phyloP scores from a whole-genome alignment of 2,329 filamentous ascomycete species.

The Exophiala sp. region DNA sequence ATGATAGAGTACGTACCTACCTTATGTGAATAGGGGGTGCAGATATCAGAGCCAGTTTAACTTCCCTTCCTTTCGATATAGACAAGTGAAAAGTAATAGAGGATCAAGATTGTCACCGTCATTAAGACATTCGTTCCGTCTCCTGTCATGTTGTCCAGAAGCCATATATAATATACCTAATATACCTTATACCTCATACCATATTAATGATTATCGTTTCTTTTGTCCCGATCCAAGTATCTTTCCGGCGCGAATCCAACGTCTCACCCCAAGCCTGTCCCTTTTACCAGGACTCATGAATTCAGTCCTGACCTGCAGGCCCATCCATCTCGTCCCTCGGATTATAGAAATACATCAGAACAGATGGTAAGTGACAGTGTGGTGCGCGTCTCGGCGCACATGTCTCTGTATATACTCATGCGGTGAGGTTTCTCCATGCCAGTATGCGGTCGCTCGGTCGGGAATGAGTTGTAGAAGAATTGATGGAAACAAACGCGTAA shows the following conservation, averaged over 20 bases:
- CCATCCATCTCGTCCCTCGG: background rate
- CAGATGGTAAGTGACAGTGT: background rate
- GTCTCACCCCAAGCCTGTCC: background rate
- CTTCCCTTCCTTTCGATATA: too few species aligned
- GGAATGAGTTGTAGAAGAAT: background rate
- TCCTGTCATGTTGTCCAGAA: too few species aligned
- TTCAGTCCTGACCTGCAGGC: slow-evolving; percentile 13
- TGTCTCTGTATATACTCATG: too few species aligned
- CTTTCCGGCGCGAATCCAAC: background rate
- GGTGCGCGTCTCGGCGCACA: slow-evolving; percentile 1
- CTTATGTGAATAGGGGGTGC: too few species aligned
- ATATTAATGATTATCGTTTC: background rate
- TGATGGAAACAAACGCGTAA: background rate
- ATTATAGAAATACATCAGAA: slow-evolving; percentile 18
- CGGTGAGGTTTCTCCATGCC: background rate
- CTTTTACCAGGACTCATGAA: background rate
- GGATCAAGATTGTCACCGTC: too few species aligned
- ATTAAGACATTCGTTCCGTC: too few species aligned
- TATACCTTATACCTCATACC: too few species aligned
- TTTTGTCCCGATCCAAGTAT: background rate
- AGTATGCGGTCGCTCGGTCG: background rate
- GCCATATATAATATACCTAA: too few species aligned
- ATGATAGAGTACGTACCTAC: too few species aligned
- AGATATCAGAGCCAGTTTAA: too few species aligned
- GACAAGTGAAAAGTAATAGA: too few species aligned